Evolutionary conservation across 352 stramenopile genomes (phyloP), one percentile per base, ranked within the genome.

Genomic region (Phytophthora quininea): DNA sequence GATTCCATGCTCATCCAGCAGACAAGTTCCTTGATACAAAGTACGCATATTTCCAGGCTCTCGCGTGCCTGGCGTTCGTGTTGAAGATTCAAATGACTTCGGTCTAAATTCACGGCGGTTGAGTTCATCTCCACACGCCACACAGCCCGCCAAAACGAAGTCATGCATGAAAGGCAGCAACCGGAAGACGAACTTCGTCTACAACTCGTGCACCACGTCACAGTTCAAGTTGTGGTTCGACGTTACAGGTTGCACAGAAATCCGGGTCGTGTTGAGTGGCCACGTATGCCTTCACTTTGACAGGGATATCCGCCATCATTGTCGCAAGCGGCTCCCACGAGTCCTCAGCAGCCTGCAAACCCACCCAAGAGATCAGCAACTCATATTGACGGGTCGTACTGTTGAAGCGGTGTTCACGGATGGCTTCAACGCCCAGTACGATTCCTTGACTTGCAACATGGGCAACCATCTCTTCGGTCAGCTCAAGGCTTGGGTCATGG

Each of bases 371-470:
- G 8, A 71, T 48, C 0, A 62, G 31, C 33, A 66, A 27, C 40
- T 71, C 33, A 10, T 33, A 50, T 15, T 58, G 31, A n/a, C 15
- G 33, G 9, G 46, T 30, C 15, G 32, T 54, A 1, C n/a, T 24
- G 43, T 62, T 68, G 24, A 60, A 49, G 30, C 55, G 56, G 19
- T 63, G 53, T 1, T 43, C 47, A 2, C 54, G 40, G 47, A 61
- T 67, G 0, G 43, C 47, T 4, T 57, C n/a, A 5, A 71, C 48
- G 32, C 19, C 48, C 0, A 71, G 57, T 27, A 62, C 15, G 0
- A 58, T 58, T 4, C 48, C 64, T 50, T 71, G 64, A 42, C 45
- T 62, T 11, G 50, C 57, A 14, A 71, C 32, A 37, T 71, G 56
- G 3, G 52, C 64, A 5, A 62, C 10, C 8, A 71, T 29, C 42